phyloP scores from a whole-genome alignment of 2,329 filamentous ascomycete species.

The Colletotrichum musicola region DNA sequence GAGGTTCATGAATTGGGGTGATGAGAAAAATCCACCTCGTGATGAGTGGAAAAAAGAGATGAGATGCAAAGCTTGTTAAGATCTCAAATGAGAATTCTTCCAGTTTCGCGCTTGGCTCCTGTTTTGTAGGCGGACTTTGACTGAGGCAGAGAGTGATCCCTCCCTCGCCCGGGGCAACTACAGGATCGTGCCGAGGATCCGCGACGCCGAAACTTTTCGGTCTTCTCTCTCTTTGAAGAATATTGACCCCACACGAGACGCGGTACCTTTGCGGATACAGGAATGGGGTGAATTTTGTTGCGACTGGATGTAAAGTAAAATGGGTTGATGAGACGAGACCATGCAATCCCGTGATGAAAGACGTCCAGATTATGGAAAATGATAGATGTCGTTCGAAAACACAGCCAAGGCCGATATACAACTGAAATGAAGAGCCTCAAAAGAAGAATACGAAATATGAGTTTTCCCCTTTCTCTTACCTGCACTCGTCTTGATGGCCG shows the following conservation, averaged over 20 bases:
- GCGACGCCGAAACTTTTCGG: slow-evolving; percentile 16
- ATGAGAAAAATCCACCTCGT: too few relatives aligned
- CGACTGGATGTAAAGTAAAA: neutral
- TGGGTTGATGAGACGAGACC: slow-evolving; percentile 3
- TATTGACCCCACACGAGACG: slow-evolving; percentile 30
- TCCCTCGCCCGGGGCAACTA: too few relatives aligned
- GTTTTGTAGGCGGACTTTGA: too few relatives aligned
- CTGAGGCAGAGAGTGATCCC: too few relatives aligned
- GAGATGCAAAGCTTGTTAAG: slow-evolving; percentile 13
- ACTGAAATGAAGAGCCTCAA: slow-evolving; percentile 3
- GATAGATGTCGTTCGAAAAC: neutral
- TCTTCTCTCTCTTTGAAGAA: slow-evolving; percentile 4
- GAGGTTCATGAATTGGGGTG: slow-evolving; percentile 3
- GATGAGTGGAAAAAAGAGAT: slow-evolving; percentile 3
- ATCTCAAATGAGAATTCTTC: slow-evolving; percentile 26
- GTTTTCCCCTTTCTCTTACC: slow-evolving; percentile 60
- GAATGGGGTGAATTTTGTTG: neutral
- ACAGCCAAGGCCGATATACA: neutral
- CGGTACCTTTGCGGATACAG: neutral
- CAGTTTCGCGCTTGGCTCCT: too few relatives aligned
- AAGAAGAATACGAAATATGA: slow-evolving; percentile 10
- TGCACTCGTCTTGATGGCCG: slow-evolving; percentile 70
- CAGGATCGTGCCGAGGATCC: slow-evolving; percentile 9
- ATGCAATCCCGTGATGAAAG: too few relatives aligned
- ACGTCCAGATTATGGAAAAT: too few relatives aligned